Evolutionary conservation across 441 rosid genomes (phyloP).

Genomic region (Adansonia madagascariensis): DNA sequence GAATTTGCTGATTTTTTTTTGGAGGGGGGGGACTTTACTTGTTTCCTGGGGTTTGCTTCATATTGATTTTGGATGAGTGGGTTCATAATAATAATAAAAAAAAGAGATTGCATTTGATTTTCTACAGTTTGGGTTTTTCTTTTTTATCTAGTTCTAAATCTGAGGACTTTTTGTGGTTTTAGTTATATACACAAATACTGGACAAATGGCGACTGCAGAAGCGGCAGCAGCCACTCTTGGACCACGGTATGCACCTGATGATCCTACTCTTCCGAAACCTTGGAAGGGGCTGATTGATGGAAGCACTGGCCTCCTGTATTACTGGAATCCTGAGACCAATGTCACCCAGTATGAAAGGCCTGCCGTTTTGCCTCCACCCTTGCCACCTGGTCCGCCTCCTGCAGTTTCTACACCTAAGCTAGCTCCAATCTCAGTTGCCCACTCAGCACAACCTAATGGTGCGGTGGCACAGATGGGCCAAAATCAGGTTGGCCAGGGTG

Average conservation of each 20-base stretch:
- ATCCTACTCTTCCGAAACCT: slow-evolving; percentile 86
- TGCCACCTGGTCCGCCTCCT: slow-evolving; percentile 63
- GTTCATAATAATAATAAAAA: background rate
- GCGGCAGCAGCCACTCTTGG: slow-evolving; percentile 57
- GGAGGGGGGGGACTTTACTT: background rate
- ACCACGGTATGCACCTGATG: slow-evolving; percentile 88
- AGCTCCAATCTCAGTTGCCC: slow-evolving; percentile 60
- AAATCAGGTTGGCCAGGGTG: slow-evolving; percentile 40
- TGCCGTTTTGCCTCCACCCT: slow-evolving; percentile 51
- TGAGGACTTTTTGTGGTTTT: slow-evolving; percentile 27
- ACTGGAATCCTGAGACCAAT: slow-evolving; percentile 94
- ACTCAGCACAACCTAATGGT: slow-evolving; percentile 48
- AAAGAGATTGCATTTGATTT: background rate
- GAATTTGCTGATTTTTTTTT: background rate
- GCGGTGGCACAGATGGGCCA: slow-evolving; percentile 43
- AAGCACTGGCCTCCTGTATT: slow-evolving; percentile 69
- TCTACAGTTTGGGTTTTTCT: background rate
- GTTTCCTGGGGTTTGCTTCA: background rate
- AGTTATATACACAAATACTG: slow-evolving; percentile 32
- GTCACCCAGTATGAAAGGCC: slow-evolving; percentile 92
- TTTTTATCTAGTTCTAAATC: background rate
- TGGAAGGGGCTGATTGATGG: slow-evolving; percentile 95
- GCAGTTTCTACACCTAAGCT: slow-evolving; percentile 54
- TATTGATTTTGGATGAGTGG: background rate
- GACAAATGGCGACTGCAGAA: slow-evolving; percentile 63